Percentiles rank a stretch among this genome's conserved stretches.
Conservation (phyloP, 768 basidiomycete genomes). For the Amanita fuliginea region DNA sequence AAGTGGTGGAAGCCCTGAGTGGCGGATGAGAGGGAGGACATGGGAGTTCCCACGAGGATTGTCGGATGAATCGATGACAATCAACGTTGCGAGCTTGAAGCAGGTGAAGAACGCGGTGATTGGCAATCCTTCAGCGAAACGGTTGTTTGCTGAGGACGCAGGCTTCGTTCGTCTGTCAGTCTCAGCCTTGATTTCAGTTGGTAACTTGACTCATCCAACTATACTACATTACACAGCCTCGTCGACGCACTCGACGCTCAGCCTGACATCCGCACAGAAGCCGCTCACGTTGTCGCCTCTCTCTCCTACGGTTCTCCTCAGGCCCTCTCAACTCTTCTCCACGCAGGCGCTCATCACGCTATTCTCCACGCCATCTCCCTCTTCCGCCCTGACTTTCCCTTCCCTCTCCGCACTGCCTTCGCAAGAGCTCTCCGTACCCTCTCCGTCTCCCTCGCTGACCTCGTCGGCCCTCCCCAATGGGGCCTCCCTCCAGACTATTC, state of each 20-base stretch:
- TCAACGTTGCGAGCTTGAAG: constrained; percentile 37
- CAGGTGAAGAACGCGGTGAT: constrained; percentile 67
- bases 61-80: neutral
- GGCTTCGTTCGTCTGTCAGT: constrained; percentile 44
- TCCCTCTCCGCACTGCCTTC: constrained; percentile 41
- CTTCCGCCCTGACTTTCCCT: constrained; percentile 26
- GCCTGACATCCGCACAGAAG: constrained; percentile 53
- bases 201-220: too few relatives aligned
- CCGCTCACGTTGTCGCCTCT: constrained; percentile 66
- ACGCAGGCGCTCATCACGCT: constrained; percentile 44
- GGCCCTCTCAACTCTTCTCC: constrained; percentile 49
- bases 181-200: too few relatives aligned
- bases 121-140: constrained; percentile 69
- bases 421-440: constrained; percentile 54
- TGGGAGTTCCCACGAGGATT: neutral
- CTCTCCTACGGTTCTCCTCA: constrained; percentile 47
- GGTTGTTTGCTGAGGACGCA: constrained; percentile 42
- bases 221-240: too few relatives aligned
- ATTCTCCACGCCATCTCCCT: constrained; percentile 52
- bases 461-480: constrained; percentile 60
- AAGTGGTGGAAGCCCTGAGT: constrained; percentile 53
- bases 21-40: constrained; percentile 21
- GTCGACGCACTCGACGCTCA: constrained; percentile 45
- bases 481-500: constrained; percentile 40
- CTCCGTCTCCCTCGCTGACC: constrained; percentile 49